Conservation (phyloP, 2,329 filamentous ascomycete genomes). For the Ophiocordyceps polyrhachis-furcata region DNA sequence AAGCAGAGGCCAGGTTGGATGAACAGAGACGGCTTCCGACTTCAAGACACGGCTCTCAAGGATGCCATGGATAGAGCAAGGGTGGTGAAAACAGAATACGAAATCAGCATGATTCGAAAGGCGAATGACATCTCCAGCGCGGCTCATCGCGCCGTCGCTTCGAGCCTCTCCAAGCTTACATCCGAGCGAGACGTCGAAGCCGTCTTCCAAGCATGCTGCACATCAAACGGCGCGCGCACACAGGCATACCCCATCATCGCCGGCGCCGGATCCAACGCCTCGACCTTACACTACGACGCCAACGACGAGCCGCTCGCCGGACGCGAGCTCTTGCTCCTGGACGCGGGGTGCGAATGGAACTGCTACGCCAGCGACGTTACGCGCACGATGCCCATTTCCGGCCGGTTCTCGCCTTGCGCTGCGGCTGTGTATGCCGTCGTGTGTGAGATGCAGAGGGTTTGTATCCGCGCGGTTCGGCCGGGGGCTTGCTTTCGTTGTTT, state of each 20-base stretch:
- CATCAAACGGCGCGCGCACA: constrained; percentile 50
- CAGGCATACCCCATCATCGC: constrained; percentile 86
- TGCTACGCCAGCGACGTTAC: constrained; percentile 86
- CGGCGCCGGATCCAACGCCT: constrained; percentile 63
- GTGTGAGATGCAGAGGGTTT: constrained; percentile 60
- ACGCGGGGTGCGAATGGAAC: constrained; percentile 72
- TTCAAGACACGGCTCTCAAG: constrained; percentile 35
- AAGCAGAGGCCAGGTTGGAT: constrained; percentile 17
- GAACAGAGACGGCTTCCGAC: constrained; percentile 13
- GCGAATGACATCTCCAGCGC: constrained; percentile 64
- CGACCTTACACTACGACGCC: constrained; percentile 68
- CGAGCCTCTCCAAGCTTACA: constrained; percentile 37
- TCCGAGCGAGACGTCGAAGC: constrained; percentile 78
- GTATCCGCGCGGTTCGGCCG: constrained; percentile 48
- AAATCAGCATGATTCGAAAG: constrained; percentile 62
- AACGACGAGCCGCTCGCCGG: constrained; percentile 58
- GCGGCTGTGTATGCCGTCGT: constrained; percentile 61
- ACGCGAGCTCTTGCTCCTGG: constrained; percentile 60
- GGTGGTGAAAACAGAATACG: constrained; percentile 70
- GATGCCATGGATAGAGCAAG: constrained; percentile 64
- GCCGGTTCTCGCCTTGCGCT: constrained; percentile 48
- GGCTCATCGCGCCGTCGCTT: constrained; percentile 58
- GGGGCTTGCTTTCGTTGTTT: constrained; percentile 54
- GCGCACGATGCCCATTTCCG: constrained; percentile 63
- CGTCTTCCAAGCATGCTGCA: constrained; percentile 54